A percentile compares a stretch with the other conserved stretches of the same genome.
These are phyloP conservation scores for Trifolium dubium DNA, from an alignment of 306 rosid species.

Conservation along the genomic window DNA sequence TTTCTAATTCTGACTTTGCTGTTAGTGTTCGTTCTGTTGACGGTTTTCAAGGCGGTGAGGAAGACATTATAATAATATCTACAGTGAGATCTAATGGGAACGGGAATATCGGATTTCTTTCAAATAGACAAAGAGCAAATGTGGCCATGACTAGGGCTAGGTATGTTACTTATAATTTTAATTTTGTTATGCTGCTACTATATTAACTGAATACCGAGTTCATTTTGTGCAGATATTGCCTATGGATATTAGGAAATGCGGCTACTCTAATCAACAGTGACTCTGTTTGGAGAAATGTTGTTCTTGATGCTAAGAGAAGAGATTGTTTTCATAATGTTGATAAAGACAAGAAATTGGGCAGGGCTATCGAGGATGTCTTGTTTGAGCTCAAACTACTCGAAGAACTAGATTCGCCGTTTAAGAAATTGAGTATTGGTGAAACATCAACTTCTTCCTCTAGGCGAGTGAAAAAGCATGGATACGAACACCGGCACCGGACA, in stretches of 20 bases:
- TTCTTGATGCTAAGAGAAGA: slow-evolving; percentile 51
- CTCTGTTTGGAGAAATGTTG: slow-evolving; percentile 46
- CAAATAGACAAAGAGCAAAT: slow-evolving; percentile 54
- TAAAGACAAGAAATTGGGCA: slow-evolving; percentile 33
- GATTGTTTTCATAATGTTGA: slow-evolving; percentile 39
- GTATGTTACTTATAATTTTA: slow-evolving; percentile 35
- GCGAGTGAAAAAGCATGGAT: background rate
- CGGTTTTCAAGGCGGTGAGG: slow-evolving; percentile 74
- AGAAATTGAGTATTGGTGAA: slow-evolving; percentile 25
- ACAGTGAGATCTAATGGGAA: slow-evolving; percentile 47
- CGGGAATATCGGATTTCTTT: slow-evolving; percentile 58
- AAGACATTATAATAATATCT: slow-evolving; percentile 53
- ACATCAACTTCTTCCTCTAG: background rate
- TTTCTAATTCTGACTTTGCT: slow-evolving; percentile 32
- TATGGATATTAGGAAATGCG: slow-evolving; percentile 59
- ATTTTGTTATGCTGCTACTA: background rate
- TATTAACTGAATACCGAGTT: background rate
- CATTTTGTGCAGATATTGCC: slow-evolving; percentile 45
- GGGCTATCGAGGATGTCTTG: slow-evolving; percentile 36
- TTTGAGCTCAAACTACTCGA: slow-evolving; percentile 41
- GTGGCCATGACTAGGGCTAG: slow-evolving; percentile 65
- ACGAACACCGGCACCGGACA: too few relatives aligned
- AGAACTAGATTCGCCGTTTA: slow-evolving; percentile 13
- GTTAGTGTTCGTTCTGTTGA: slow-evolving; percentile 58
- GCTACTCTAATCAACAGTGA: slow-evolving; percentile 40